Percentiles rank a stretch among this genome's conserved stretches.
Evolutionary conservation across 2,329 filamentous ascomycete genomes (phyloP).

Genomic region (Alternaria tenuissima): DNA sequence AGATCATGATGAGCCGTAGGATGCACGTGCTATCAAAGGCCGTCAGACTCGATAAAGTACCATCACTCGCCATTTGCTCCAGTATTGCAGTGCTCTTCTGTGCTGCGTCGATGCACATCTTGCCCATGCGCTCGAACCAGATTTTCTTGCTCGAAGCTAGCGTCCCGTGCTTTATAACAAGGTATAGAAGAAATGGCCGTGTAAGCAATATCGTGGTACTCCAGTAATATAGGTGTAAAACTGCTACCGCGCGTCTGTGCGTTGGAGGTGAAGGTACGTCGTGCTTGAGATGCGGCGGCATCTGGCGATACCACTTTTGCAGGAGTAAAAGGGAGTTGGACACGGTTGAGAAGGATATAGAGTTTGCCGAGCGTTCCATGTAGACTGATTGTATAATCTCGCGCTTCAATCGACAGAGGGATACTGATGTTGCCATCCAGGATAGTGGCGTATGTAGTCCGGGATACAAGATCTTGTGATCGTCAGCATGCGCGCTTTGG

Average conservation of each 20-base stretch:
- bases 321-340: constrained; percentile 43
- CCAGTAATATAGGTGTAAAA: constrained; percentile 49
- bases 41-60: constrained; percentile 42
- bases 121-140: constrained; percentile 47
- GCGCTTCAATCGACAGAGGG: constrained; percentile 44
- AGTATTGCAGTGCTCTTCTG: constrained; percentile 40
- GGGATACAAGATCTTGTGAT: constrained; percentile 38
- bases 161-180: constrained; percentile 39
- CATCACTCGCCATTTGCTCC: constrained; percentile 37
- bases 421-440: constrained; percentile 43
- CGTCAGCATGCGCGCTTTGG: constrained; percentile 7
- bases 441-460: constrained; percentile 47
- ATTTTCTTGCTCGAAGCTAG: constrained; percentile 39
- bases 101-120: constrained; percentile 45
- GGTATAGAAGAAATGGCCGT: constrained; percentile 47
- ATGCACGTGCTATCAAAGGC: constrained; percentile 49
- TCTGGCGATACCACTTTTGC: constrained; percentile 44
- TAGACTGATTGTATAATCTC: constrained; percentile 48
- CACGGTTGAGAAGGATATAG: constrained; percentile 47
- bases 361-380: constrained; percentile 40
- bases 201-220: constrained; percentile 45
- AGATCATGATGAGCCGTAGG: constrained; percentile 46
- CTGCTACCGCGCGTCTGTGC: constrained; percentile 45
- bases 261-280: constrained; percentile 43
- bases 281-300: constrained; percentile 45